phyloP scores from a whole-genome alignment of 2,329 filamentous ascomycete genomes.

The Leptographium wingfieldii region DNA sequence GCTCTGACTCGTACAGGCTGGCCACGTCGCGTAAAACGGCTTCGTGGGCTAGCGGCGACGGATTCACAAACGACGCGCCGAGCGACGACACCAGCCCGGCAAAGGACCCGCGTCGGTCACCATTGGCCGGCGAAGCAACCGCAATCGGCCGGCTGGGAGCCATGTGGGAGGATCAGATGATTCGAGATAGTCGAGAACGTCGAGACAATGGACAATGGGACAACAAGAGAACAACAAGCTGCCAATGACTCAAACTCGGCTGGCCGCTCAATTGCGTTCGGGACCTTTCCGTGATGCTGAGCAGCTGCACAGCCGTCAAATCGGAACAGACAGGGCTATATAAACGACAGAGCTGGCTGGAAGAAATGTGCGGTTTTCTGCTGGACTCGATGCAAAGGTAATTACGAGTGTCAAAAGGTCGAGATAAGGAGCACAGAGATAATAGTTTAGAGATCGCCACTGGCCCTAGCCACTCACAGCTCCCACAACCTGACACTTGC shows the following conservation, averaged over 20 bases:
- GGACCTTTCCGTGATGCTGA: neutral
- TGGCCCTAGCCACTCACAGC: neutral
- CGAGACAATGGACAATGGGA: neutral
- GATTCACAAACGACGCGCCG: constrained; percentile 28
- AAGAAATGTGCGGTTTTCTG: too few relatives aligned
- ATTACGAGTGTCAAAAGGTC: neutral
- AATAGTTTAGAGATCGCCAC: neutral
- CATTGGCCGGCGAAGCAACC: neutral
- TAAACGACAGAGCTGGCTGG: too few relatives aligned
- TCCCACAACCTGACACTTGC: neutral
- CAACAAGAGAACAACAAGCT: neutral
- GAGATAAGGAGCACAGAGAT: neutral
- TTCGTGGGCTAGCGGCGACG: constrained; percentile 54
- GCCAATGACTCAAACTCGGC: too few relatives aligned
- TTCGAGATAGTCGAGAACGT: neutral
- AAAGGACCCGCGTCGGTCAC: neutral
- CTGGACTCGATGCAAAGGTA: neutral
- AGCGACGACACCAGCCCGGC: constrained; percentile 9
- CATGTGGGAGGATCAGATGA: neutral
- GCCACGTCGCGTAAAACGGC: constrained; percentile 55
- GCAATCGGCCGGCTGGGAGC: neutral
- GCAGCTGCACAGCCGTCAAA: too few relatives aligned
- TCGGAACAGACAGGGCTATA: too few relatives aligned
- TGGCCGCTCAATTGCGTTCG: neutral
- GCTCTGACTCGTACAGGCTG: constrained; percentile 47